Percentiles rank a stretch among this genome's conserved stretches.
Evolutionary conservation across 2,329 filamentous ascomycete genomes (phyloP).

Genomic region (Verticillium zaregamsianum): DNA sequence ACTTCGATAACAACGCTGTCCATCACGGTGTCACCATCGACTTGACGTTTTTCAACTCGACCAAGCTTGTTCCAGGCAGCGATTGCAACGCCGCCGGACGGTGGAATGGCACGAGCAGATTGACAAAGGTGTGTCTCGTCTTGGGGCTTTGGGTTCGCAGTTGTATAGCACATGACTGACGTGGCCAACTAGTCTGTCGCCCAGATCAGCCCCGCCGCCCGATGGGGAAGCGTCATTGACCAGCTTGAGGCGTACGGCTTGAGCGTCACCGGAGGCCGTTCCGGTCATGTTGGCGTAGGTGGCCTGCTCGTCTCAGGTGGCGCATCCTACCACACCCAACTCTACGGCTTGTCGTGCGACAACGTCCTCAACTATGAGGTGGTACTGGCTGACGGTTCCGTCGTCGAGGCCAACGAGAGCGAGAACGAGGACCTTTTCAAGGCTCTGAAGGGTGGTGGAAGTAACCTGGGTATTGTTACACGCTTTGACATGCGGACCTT

Average conservation of each 20-base stretch:
- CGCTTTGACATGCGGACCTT: slow-evolving; percentile 21
- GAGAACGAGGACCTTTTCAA: slow-evolving; percentile 38
- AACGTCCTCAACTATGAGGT: slow-evolving; percentile 38
- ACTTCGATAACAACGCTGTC: slow-evolving; percentile 36
- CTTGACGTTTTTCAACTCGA: slow-evolving; percentile 24
- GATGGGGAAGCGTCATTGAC: slow-evolving; percentile 18
- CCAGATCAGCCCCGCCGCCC: slow-evolving; percentile 21
- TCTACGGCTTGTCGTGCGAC: slow-evolving; percentile 31
- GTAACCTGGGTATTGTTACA: slow-evolving; percentile 40
- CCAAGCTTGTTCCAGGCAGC: slow-evolving; percentile 7
- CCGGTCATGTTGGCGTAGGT: slow-evolving; percentile 17
- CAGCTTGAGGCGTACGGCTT: slow-evolving; percentile 13
- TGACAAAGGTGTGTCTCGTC: background rate
- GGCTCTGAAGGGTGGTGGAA: slow-evolving; percentile 43
- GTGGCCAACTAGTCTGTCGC: slow-evolving; percentile 11
- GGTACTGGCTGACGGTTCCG: slow-evolving; percentile 36
- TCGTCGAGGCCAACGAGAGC: slow-evolving; percentile 32
- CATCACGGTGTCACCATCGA: slow-evolving; percentile 33
- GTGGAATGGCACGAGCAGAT: background rate
- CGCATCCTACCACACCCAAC: slow-evolving; percentile 14
- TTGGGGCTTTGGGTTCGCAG: background rate
- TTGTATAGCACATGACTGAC: background rate
- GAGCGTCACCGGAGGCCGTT: slow-evolving; percentile 18
- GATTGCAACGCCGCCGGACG: background rate
- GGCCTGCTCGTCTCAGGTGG: slow-evolving; percentile 25